Evolutionary conservation across 352 stramenopile species (phyloP), one percentile per base, ranked within the genome.

Genomic region (Phytophthora sp.): DNA sequence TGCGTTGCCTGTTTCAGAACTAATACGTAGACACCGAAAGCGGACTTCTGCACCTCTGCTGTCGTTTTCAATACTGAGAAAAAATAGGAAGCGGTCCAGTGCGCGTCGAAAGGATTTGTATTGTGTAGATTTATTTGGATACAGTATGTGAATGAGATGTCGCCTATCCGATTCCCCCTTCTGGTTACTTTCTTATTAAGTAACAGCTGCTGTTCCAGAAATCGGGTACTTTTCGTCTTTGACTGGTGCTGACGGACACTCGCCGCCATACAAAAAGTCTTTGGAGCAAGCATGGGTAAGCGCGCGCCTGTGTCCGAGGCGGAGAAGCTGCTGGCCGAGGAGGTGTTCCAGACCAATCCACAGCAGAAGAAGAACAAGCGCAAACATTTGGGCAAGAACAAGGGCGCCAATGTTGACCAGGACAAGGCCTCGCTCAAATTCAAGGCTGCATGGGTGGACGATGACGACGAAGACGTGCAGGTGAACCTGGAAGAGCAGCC

Each of bases 381-480:
- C 21, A 84, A 72, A 46, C 79, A 82, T 38, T 52, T 73, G n/a
- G 45, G 29, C 23, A 56, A 67, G 53, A 57, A 50, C 30, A 76
- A 74, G 26, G 23, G 54, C 11, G n/a, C n/a, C n/a, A n/a, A n/a
- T n/a, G n/a, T n/a, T n/a, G 23, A 56, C 5, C 51, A 61, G 15
- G 29, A 39, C 2, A 59, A 55, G 11, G 7, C 50, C 4, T 41
- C 5, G 15, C 50, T 41, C 1, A 69, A 71, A 23, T 51, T 86
- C 11, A 76, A 88, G 41, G 72, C 84, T 0, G 90, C 86, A 16
- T 97, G 90, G 90, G 77, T 93, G 41, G 90, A 97, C 71, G 89
- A 96, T 7, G 90, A 97, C 54, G 90, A 97, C 57, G 78, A 76
- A 7, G 63, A 82, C 16, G 73, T 96, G 16, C 58, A 88, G 31